These are phyloP conservation scores for Fusarium protoensiforme DNA, from an alignment of 2,329 filamentous ascomycete species.

Conservation along the genomic window DNA sequence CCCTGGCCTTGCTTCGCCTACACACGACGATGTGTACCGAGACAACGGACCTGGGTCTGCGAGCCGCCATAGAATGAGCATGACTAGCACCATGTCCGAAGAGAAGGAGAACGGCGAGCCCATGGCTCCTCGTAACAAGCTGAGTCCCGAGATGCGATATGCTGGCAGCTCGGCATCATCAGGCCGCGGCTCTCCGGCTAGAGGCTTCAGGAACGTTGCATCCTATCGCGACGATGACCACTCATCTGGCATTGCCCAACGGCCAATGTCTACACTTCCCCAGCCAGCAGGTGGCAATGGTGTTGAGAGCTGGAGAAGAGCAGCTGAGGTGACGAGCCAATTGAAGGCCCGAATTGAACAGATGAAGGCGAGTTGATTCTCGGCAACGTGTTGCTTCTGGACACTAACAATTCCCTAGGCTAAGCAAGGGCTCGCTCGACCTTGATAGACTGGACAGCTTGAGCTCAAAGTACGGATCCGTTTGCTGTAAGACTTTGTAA, in stretches of 20 bases:
- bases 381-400: rapidly evolving
- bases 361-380: slow-evolving; percentile 78
- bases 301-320: slow-evolving; percentile 92
- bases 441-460: slow-evolving; percentile 34
- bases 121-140: slow-evolving; percentile 60
- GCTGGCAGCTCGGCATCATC: slow-evolving; percentile 62
- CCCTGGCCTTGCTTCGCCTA: slow-evolving; percentile 61
- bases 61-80: slow-evolving; percentile 67
- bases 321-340: slow-evolving; percentile 97
- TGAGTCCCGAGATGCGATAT: slow-evolving; percentile 67
- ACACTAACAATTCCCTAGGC: slow-evolving; percentile 49
- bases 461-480: slow-evolving; percentile 5
- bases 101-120: slow-evolving; percentile 79
- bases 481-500: slow-evolving; percentile 31
- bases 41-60: slow-evolving; percentile 57
- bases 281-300: slow-evolving; percentile 49
- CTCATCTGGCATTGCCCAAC: slow-evolving; percentile 42
- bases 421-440: slow-evolving; percentile 62
- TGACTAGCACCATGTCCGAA: slow-evolving; percentile 74
- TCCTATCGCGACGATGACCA: slow-evolving; percentile 50
- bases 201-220: slow-evolving; percentile 59
- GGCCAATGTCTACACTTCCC: slow-evolving; percentile 50
- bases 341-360: slow-evolving; percentile 97
- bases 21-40: slow-evolving; percentile 70
- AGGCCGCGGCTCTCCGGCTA: slow-evolving; percentile 69